Evolutionary conservation across 2,329 filamentous ascomycete genomes (phyloP).

Genomic region (Graphiopsis chlorocephala): DNA sequence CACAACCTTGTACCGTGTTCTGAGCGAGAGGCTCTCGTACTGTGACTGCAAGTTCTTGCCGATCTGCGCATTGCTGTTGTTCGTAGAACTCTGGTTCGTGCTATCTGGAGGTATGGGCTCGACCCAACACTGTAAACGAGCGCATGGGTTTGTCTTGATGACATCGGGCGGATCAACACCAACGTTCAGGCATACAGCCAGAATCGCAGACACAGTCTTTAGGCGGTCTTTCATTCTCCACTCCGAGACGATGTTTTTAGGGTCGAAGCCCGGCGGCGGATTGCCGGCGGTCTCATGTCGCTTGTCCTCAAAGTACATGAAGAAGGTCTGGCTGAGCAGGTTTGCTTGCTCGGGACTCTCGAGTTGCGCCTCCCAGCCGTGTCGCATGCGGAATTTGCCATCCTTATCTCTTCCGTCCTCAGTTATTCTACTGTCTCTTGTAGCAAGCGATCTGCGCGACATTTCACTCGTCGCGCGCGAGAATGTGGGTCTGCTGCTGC

Average conservation of each 20-base stretch:
- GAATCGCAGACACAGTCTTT: constrained; percentile 92
- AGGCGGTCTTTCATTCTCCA: constrained; percentile 97
- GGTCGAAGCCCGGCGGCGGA: constrained; percentile 58
- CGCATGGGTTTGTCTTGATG: constrained; percentile 88
- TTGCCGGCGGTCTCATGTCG: constrained; percentile 92
- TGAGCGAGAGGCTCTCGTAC: constrained; percentile 90
- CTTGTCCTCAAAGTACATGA: constrained; percentile 99
- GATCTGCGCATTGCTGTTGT: constrained; percentile 69
- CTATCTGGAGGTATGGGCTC: constrained; percentile 71
- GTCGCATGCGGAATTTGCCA: constrained; percentile 54
- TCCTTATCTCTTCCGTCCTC: constrained; percentile 38
- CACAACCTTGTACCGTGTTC: constrained; percentile 97
- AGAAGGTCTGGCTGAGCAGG: constrained; percentile 80
- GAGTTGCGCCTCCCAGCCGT: constrained; percentile 91
- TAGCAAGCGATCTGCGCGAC: constrained; percentile 11
- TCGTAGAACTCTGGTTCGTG: constrained; percentile 28
- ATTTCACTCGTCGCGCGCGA: constrained; percentile 12
- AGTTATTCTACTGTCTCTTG: constrained; percentile 13
- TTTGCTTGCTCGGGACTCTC: constrained; percentile 86
- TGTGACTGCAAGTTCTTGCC: constrained; percentile 94
- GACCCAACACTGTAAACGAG: constrained; percentile 94
- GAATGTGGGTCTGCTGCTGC: constrained; percentile 1
- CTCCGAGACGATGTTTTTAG: constrained; percentile 63
- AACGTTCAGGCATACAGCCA: constrained; percentile 94
- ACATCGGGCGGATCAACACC: constrained; percentile 97